A percentile compares a stretch with the other conserved stretches of the same genome.
phyloP scores from a whole-genome alignment of 371 early-diverging fungal species.

The Mortierella sp. region DNA sequence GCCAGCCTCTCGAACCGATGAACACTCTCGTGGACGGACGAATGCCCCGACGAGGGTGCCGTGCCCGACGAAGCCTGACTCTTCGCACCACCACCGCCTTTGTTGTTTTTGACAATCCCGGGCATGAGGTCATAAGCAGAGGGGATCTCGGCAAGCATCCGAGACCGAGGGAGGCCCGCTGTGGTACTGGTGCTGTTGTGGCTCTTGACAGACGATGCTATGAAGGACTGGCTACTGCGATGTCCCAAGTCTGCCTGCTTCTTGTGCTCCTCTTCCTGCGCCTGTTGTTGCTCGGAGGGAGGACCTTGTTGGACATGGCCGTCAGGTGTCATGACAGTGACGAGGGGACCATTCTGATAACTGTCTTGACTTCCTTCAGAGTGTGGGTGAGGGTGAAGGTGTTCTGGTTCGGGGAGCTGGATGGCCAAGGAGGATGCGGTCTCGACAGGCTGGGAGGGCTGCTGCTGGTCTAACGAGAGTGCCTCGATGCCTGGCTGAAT shows the following conservation, averaged over 20 bases:
- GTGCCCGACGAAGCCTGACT: conserved; percentile 16
- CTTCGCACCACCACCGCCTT: conserved; percentile 3
- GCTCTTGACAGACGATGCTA: background rate
- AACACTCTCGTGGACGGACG: conserved; percentile 16
- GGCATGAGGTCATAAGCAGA: conserved; percentile 30
- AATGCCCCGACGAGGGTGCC: conserved; percentile 16
- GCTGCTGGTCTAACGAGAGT: conserved; percentile 17
- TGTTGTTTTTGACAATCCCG: background rate
- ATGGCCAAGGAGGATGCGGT: background rate
- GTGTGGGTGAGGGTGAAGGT: background rate
- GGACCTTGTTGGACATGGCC: background rate
- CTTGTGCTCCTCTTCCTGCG: background rate
- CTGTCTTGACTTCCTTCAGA: background rate
- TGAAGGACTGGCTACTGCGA: background rate
- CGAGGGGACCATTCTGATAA: background rate
- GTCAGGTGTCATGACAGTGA: background rate
- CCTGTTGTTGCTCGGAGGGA: background rate
- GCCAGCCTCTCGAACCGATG: conserved; percentile 42
- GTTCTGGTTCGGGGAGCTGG: background rate
- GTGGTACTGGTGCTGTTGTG: background rate
- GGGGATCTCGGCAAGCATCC: conserved; percentile 33
- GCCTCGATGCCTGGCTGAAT: conserved; percentile 8
- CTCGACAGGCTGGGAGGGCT: conserved; percentile 2
- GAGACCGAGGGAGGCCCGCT: conserved; percentile 12
- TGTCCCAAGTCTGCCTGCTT: background rate